Evolutionary conservation across 495 filamentous ascomycete genomes (phyloP), one percentile per base, ranked within the genome.

Genomic region (Neurospora sp.): DNA sequence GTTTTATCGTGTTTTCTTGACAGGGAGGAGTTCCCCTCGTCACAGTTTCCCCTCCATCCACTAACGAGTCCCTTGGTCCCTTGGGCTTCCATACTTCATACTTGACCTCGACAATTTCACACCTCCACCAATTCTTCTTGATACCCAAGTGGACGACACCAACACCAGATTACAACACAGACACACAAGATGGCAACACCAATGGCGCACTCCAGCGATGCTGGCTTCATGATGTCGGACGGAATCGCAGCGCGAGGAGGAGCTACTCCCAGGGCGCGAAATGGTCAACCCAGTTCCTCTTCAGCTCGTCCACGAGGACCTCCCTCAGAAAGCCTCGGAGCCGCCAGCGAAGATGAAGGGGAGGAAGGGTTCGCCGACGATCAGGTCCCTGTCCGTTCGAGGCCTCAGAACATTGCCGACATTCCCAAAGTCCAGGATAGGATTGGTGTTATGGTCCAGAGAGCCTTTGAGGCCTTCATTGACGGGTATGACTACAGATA

Each of bases 361-460:
- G 84, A 86, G 23, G 54, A 66, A 35, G 85, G 88, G 5, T 90
- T 90, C 74, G 86, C 84, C 70, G 87, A 89, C 77, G 87, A 89
- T 74, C 85, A 88, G 78, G 80, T 88, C 1, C 86, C 86, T 5
- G 76, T 77, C 39, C 87, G 88, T 41, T 80, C 90, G 41, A 88
- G 86, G 54, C 85, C 91, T 1, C 87, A 88, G 73, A 88, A 91
- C 70, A 82, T 88, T 46, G 86, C 88, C 70, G 82, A 79, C 41
- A 90, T 98, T 60, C 93, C 94, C 11, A 87, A 89, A 72, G 93
- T 97, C n/a, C 90, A 94, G 49, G 96, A 99, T 83, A 86, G 88
- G 72, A 92, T 94, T 9, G 96, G 93, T 62, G 90, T 96, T 75
- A 92, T 92, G 71, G 91, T 98, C 37, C 93, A 94, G 78, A 86